These are phyloP conservation scores for Paecilomyces sp. DNA, from an alignment of 2,329 filamentous ascomycete species.

Conservation along the genomic window DNA sequence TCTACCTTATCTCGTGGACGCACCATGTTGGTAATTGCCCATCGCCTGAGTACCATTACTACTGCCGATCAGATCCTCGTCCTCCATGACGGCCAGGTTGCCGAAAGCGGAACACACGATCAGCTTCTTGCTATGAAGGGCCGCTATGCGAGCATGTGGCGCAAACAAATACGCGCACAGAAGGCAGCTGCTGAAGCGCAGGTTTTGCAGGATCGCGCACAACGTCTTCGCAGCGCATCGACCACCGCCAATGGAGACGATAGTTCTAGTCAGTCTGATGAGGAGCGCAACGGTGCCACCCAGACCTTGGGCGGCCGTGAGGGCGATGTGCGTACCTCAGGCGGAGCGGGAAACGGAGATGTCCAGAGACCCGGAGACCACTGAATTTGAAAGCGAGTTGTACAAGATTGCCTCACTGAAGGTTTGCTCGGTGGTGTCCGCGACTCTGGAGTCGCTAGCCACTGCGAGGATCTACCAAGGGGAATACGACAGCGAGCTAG, in stretches of 20 bases:
- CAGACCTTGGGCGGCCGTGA: conserved; percentile 10
- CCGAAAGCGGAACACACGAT: conserved; percentile 71
- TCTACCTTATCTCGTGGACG: conserved; percentile 74
- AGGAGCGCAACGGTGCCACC: conserved; percentile 28
- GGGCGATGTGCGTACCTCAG: background rate
- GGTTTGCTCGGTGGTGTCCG: background rate
- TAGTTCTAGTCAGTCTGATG: conserved; percentile 43
- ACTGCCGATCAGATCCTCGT: conserved; percentile 81
- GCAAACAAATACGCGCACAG: conserved; percentile 76
- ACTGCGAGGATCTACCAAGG: background rate
- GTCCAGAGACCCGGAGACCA: background rate
- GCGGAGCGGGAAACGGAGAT: background rate
- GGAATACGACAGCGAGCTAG: background rate
- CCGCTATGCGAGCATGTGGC: conserved; percentile 80
- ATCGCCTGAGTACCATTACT: conserved; percentile 78
- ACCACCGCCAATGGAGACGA: conserved; percentile 33
- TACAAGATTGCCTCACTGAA: background rate
- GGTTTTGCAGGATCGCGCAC: conserved; percentile 36
- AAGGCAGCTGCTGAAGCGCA: conserved; percentile 57
- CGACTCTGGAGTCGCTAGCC: background rate
- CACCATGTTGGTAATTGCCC: conserved; percentile 91
- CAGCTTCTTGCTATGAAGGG: conserved; percentile 65
- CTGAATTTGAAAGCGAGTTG: background rate
- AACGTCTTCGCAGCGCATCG: conserved; percentile 35
- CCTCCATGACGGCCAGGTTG: conserved; percentile 66